Evolutionary conservation across 2,329 filamentous ascomycete species (phyloP).

Genomic region (Paracorniculantispora psalliotae): DNA sequence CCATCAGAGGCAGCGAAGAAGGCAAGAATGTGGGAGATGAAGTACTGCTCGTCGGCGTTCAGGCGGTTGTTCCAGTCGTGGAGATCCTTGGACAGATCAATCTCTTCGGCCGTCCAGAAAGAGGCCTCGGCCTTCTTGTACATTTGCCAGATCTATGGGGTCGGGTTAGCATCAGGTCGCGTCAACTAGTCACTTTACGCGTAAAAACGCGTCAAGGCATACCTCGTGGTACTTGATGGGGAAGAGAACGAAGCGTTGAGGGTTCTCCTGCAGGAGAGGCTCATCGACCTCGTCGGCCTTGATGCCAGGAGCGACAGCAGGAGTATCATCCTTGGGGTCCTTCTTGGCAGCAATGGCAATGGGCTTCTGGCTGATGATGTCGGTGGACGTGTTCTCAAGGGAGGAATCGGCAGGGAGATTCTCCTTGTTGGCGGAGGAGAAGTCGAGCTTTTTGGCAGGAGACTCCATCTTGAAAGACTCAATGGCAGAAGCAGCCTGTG

Average conservation of each 20-base stretch:
- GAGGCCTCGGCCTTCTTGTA: constrained; percentile 99
- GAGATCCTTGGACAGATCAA: constrained; percentile 96
- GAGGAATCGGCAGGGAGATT: constrained; percentile 55
- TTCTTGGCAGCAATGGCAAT: constrained; percentile 44
- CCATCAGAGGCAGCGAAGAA: constrained; percentile 99
- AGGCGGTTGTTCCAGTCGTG: constrained; percentile 99
- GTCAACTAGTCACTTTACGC: constrained; percentile 58
- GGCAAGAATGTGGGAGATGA: constrained; percentile 95
- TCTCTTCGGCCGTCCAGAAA: constrained; percentile 99
- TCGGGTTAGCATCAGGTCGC: constrained; percentile 34
- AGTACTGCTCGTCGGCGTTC: constrained; percentile 96
- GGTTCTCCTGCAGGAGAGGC: constrained; percentile 92
- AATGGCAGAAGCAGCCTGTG: constrained; percentile 78
- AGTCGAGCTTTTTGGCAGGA: constrained; percentile 84
- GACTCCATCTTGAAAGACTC: constrained; percentile 90
- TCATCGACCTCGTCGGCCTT: constrained; percentile 73
- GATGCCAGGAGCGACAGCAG: constrained; percentile 44
- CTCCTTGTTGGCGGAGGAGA: constrained; percentile 72
- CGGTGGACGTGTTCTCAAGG: constrained; percentile 41
- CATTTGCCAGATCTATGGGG: constrained; percentile 92
- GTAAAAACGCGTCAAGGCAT: constrained; percentile 53
- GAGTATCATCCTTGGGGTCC: constrained; percentile 37
- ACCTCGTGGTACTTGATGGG: constrained; percentile 99
- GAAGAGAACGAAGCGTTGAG: constrained; percentile 93
- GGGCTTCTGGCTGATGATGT: constrained; percentile 57